Evolutionary conservation across 2,329 filamentous ascomycete species (phyloP), one percentile per base, ranked within the genome.

Genomic region (Aspergillus neoniger): DNA sequence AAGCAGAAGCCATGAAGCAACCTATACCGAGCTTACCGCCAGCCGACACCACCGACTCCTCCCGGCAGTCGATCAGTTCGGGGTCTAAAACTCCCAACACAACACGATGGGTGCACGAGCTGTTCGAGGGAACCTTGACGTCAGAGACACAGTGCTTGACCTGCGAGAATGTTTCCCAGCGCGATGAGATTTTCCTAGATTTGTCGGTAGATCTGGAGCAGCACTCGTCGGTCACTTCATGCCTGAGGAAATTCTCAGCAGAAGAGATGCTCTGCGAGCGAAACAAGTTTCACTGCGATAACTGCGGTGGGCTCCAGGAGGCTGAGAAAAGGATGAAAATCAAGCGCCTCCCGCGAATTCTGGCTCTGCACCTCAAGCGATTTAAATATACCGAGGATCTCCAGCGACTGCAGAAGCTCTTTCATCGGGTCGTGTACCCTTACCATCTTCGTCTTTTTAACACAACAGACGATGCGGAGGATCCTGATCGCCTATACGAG

Each of bases 311-410:
- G 2, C 81, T 99, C 58, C 95, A 99, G 77, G 95, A 99, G 78
- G 95, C 95, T 0, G 95, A 99, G 77, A 99, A 98, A 81, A 87
- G 95, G 65, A 99, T 99, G 95, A 99, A 98, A 82, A 94, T 99
- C 69, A 98, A 99, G 81, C 87, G 91, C 56, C 80, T 98, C 72
- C 95, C 95, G 4, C 92, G 91, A 72, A 92, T 99, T 61, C 79
- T 99, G 65, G 93, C 95, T 4, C 80, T 99, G 60, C 95, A 99
- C 73, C 79, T 99, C 64, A 99, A 99, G 79, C 87, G 95, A 59
- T 99, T 99, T 82, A 98, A 98, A 79, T 99, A 97, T 74, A 97
- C 94, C 2, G 95, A 98, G 73, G 94, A 98, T 75, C 86, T 96
- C 72, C 95, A 93, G 66, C 87, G 93, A 57, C 80, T 99, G 63